Evolutionary conservation across 2,329 filamentous ascomycete genomes (phyloP).

Genomic region (Cladorrhinum sp.): DNA sequence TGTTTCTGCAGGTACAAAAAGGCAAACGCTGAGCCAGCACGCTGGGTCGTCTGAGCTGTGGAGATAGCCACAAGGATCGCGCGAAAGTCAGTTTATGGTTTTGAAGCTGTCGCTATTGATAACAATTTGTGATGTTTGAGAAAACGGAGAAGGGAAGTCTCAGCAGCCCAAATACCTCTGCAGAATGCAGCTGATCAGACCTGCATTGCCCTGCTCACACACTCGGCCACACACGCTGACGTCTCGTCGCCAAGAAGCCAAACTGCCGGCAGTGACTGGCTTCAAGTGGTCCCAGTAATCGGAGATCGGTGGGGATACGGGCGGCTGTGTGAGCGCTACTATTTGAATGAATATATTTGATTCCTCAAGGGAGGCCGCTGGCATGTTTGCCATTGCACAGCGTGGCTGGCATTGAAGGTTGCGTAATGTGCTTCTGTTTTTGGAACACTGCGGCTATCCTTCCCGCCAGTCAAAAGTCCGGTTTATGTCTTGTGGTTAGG

Average conservation of each 20-base stretch:
- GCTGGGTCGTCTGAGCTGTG: neutral
- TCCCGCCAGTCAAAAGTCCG: neutral
- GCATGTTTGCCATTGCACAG: neutral
- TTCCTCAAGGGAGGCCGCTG: neutral
- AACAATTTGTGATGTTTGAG: neutral
- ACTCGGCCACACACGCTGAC: constrained; percentile 16
- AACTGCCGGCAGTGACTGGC: neutral
- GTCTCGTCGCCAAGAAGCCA: constrained; percentile 9
- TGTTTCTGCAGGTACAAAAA: neutral
- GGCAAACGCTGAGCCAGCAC: neutral
- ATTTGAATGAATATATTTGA: neutral
- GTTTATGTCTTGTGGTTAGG: neutral
- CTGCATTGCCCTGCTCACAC: neutral
- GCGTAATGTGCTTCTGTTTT: neutral
- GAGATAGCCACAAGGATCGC: neutral
- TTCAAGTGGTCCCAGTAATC: neutral
- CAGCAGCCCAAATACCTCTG: neutral
- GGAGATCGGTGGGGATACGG: constrained; percentile 13
- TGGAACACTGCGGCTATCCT: constrained; percentile 2
- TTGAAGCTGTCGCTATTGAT: neutral
- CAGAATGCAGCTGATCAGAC: neutral
- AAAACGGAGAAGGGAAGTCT: neutral
- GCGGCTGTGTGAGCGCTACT: constrained; percentile 10
- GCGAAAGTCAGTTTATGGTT: constrained; percentile 1
- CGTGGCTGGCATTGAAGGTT: neutral